Evolutionary conservation across 306 rosid genomes (phyloP).

Genomic region (Ormosia semicastrata): DNA sequence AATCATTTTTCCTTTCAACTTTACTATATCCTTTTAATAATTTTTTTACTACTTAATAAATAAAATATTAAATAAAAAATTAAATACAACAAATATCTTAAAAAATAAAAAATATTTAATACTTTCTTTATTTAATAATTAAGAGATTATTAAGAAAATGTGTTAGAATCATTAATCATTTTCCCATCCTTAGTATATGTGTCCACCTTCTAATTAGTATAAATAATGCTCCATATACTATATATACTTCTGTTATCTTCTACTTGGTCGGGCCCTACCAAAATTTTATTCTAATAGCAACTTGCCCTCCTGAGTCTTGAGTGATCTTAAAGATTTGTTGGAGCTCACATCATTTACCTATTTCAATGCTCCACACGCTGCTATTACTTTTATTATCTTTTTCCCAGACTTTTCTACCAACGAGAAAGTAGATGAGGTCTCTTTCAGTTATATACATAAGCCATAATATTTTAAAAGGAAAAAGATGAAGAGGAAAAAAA

Average conservation of each 20-base stretch:
- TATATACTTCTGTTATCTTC: slow-evolving; percentile 12
- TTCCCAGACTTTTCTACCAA: slow-evolving; percentile 28
- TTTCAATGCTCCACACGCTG: slow-evolving; percentile 35
- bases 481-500: not conserved
- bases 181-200: slow-evolving; percentile 2
- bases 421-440: slow-evolving; percentile 36
- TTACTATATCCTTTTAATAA: no score
- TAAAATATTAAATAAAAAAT: no score
- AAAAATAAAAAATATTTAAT: no score
- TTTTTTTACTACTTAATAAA: no score
- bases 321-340: slow-evolving; percentile 1
- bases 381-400: slow-evolving; percentile 21
- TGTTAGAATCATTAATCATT: no score
- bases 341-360: slow-evolving; percentile 38
- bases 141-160: no score
- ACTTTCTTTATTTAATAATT: no score
- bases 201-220: slow-evolving; percentile 16
- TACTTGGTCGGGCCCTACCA: slow-evolving; percentile 9
- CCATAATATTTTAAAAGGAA: slow-evolving; percentile 8
- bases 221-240: slow-evolving; percentile 11
- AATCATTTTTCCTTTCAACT: no score
- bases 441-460: slow-evolving; percentile 34
- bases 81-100: no score
- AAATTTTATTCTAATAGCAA: slow-evolving; percentile 21
- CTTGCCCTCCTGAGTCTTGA: slow-evolving; percentile 14